Evolutionary conservation across 352 stramenopile species (phyloP), one percentile per base, ranked within the genome.

Genomic region (Phytophthora citrophthora): DNA sequence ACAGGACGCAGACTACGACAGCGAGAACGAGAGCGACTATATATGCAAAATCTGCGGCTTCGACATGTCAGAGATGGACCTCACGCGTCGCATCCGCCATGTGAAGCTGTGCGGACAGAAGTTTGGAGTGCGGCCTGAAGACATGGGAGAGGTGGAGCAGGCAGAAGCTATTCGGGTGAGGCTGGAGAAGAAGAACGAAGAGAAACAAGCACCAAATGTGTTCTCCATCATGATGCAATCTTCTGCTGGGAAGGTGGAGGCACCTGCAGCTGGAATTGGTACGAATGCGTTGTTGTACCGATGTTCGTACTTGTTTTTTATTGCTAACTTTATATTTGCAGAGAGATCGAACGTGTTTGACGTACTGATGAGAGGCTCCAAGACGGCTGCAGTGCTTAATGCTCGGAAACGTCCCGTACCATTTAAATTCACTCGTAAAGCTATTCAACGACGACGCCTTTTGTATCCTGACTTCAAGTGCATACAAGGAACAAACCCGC

Each of bases 401-500:
- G 66, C 58, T 26, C 58, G 65, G 11, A 66, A 70, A 20, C 74
- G 72, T 8, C 66, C 57, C 3, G 60, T 74, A n/a, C 59, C 54
- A 9, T 70, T 72, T 29, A 81, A 77, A n/a, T 67, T 72, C 15
- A 67, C 55, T 5, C 51, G 61, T 18, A 68, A 65, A 49, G 49
- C 68, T n/a, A 43, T 53, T 10, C 55, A 70, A 45, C 43, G 64
- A 27, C 64, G 59, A 9, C 49, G 52, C 2, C 64, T 76, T 1
- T 40, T 63, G 4, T 96, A 85, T 29, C 88, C 88, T 0, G 85
- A 91, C 36, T 96, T 81, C 62, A 96, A 96, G 60, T 79, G 82
- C 52, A 91, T 96, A 54, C 60, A 74, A 4, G 88, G 86, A 24
- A 94, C 88, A 9, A 72, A 83, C 20, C 86, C 86, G 9, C 76